phyloP scores from a whole-genome alignment of 768 basidiomycete genomes.

The Jaapia argillacea region DNA sequence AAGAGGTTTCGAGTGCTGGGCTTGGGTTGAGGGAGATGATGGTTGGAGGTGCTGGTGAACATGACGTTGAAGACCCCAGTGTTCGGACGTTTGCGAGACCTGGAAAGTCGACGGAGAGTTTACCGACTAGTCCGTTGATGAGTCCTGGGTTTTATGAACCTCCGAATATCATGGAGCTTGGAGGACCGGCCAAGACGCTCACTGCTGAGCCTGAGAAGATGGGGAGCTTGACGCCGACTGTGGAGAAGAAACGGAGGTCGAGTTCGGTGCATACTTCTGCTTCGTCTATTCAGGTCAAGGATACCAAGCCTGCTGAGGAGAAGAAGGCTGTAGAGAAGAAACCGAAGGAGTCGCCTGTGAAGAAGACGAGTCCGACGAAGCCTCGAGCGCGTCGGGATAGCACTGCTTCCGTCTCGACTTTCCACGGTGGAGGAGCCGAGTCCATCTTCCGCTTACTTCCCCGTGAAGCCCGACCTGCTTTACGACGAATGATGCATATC shows the following conservation, averaged over 20 bases:
- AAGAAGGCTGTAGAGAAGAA: background rate
- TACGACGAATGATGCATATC: conserved; percentile 90
- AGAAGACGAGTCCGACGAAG: background rate
- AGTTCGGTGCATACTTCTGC: background rate
- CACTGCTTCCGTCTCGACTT: conserved; percentile 43
- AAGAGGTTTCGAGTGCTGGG: background rate
- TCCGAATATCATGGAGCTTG: background rate
- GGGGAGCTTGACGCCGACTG: background rate
- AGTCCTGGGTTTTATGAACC: background rate
- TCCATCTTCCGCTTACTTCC: conserved; percentile 95
- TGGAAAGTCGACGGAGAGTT: conserved; percentile 64
- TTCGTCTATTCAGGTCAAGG: conserved; percentile 1
- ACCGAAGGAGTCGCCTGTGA: background rate
- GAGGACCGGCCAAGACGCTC: background rate
- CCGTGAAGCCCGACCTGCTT: conserved; percentile 80
- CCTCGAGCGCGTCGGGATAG: conserved; percentile 10
- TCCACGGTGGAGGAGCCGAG: conserved; percentile 67
- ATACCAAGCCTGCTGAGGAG: conserved; percentile 1
- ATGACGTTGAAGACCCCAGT: conserved; percentile 43
- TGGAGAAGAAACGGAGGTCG: background rate
- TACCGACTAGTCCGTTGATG: conserved; percentile 26
- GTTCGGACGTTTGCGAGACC: conserved; percentile 72
- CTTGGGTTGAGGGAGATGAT: background rate
- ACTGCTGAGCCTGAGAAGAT: background rate
- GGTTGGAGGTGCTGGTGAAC: conserved; percentile 1